These are phyloP conservation scores for Cladosporium austrohemisphaericum DNA, from an alignment of 2,329 filamentous ascomycete species.

Conservation along the genomic window DNA sequence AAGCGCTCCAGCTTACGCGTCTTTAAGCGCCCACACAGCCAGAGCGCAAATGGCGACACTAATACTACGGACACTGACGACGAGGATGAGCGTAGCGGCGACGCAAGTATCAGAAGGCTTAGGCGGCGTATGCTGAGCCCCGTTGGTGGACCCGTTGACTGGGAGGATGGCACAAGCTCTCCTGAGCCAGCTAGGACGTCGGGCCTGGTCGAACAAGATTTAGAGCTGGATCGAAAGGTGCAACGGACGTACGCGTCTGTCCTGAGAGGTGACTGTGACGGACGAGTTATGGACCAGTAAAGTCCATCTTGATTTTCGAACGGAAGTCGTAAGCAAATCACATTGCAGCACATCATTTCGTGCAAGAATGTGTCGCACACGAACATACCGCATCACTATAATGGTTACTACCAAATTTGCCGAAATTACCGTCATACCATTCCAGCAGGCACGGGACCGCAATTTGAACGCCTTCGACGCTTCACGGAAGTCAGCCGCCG, in stretches of 20 bases:
- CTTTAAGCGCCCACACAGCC: constrained; percentile 46
- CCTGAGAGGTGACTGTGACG: not conserved
- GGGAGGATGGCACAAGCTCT: constrained; percentile 21
- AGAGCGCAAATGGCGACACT: constrained; percentile 44
- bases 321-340: too few relatives aligned
- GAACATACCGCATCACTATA: too few relatives aligned
- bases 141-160: constrained; percentile 23
- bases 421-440: too few relatives aligned
- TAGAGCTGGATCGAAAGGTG: not conserved
- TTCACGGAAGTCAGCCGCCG: too few relatives aligned
- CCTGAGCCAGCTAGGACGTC: not conserved
- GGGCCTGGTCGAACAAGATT: not conserved
- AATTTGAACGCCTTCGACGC: too few relatives aligned
- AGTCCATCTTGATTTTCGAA: too few relatives aligned
- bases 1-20: constrained; percentile 37
- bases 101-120: constrained; percentile 39
- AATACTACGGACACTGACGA: constrained; percentile 40
- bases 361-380: too few relatives aligned
- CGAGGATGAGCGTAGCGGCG: constrained; percentile 38
- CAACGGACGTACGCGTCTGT: constrained; percentile 7
- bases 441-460: too few relatives aligned
- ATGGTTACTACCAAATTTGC: too few relatives aligned
- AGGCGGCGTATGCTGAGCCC: constrained; percentile 41
- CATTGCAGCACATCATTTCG: too few relatives aligned
- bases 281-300: not conserved